Conservation (phyloP, 2,329 filamentous ascomycete species). For the Arachnomyces sp. region DNA sequence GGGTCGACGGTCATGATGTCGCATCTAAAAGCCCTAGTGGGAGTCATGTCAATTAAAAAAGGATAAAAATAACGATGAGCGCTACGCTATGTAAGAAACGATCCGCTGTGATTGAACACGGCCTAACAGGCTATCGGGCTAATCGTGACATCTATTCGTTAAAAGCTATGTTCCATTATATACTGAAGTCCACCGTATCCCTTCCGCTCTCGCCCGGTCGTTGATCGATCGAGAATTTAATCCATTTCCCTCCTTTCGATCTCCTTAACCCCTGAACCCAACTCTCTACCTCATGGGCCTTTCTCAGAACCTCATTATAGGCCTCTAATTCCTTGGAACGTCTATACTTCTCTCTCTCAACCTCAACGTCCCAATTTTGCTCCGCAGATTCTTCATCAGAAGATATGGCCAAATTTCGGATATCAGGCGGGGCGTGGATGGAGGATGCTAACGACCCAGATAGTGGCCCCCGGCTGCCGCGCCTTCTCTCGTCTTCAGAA, state of each 20-base stretch:
- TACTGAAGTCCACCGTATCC: slow-evolving; percentile 7
- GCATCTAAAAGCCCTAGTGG: too few species aligned
- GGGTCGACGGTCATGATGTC: slow-evolving; percentile 13
- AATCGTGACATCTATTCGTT: too few species aligned
- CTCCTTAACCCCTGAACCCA: slow-evolving; percentile 24
- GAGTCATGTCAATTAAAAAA: too few species aligned
- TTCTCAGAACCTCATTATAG: slow-evolving; percentile 20
- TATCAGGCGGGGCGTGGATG: slow-evolving; percentile 15
- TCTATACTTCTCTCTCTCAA: slow-evolving; percentile 24
- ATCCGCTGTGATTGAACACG: too few species aligned
- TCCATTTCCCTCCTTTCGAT: slow-evolving; percentile 31
- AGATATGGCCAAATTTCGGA: background rate
- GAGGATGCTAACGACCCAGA: slow-evolving; percentile 15
- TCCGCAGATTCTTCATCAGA: slow-evolving; percentile 4
- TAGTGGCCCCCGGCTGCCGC: background rate
- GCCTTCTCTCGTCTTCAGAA: slow-evolving; percentile 7
- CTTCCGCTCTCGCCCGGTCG: slow-evolving; percentile 18
- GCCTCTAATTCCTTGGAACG: slow-evolving; percentile 24
- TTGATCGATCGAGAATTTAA: slow-evolving; percentile 24
- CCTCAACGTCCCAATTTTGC: slow-evolving; percentile 24
- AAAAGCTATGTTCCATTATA: slow-evolving; percentile 10
- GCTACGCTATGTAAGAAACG: too few species aligned
- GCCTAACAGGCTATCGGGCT: too few species aligned
- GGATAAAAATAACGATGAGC: too few species aligned
- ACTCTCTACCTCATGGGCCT: slow-evolving; percentile 23